These are phyloP conservation scores for Canna indica DNA, from an alignment of 176 grass and related monocot genomes.

Conservation along the genomic window DNA sequence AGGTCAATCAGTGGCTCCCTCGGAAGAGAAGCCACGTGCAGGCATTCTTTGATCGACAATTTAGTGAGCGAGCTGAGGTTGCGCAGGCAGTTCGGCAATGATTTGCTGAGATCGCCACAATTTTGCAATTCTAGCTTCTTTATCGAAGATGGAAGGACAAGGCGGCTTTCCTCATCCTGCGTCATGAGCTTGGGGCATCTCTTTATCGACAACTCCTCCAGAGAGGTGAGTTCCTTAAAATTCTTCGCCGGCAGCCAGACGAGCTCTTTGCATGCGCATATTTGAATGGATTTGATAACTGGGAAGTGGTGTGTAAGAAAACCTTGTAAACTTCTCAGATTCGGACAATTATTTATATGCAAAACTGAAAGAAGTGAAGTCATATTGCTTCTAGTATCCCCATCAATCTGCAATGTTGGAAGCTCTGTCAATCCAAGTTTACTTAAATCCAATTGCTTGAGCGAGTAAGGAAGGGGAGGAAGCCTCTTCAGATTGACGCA, in stretches of 20 bases:
- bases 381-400: background rate
- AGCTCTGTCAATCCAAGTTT: background rate
- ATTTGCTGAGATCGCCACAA: slow-evolving; percentile 3
- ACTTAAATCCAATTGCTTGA: background rate
- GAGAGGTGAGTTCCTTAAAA: background rate
- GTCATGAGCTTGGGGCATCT: background rate
- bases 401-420: background rate
- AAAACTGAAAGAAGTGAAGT: background rate
- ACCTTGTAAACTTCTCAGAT: background rate
- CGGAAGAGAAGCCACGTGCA: background rate
- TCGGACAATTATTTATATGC: background rate
- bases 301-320: background rate
- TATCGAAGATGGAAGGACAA: no score
- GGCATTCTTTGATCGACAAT: background rate
- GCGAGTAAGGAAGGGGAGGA: background rate
- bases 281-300: no score
- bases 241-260: no score
- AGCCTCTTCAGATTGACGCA: slow-evolving; percentile 8
- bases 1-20: background rate
- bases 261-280: no score
- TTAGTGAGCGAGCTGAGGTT: slow-evolving; percentile 7
- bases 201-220: background rate
- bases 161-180: no score
- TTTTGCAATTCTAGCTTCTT: no score
- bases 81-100: slow-evolving; percentile 11